Base-by-base conservation (phyloP, 2,329 filamentous ascomycete species). In the Elsinoe batatas region DNA sequence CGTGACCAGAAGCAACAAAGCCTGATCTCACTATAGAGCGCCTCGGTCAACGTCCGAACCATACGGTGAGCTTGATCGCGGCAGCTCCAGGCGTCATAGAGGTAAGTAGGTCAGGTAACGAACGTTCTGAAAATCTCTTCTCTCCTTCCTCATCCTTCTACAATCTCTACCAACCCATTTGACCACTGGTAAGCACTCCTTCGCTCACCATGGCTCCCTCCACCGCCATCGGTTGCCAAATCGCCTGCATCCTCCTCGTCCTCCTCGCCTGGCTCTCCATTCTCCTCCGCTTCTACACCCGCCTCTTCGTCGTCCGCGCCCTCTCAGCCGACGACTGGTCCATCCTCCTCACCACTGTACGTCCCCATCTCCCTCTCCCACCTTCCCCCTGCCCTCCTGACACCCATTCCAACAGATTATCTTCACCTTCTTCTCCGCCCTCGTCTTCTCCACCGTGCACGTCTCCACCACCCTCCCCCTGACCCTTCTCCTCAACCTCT, bases 381-480 rank as follows among this genome's bases (percentile, higher is more conserved):
- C 5, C n/a, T 15, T 13, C 11, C 37, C 4, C 18, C n/a, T 7
- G 4, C 18, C n/a, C 18, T 15, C 18, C 37, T 6, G 6, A 3
- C 5, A 7, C 2, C 37, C 8, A 7, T 6, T 40, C 37, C 18
- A 6, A 5, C 18, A 40, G 37, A 15, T 50, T 8, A 35, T 50
- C 46, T 50, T 50, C 46, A 50, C 46, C 30, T 22, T 36, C 46
- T 50, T 50, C 26, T 50, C 22, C 46, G 17, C 33, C 30, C 30
- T 36, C 8, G 30, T 50, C 26, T 35, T 33, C 46, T 12, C 10
- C n/a, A 50, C n/a, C 46, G 26, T 50, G 2, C 17, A 17, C 15
- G 33, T 22, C 26, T 13, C 11, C 30, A 50, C 26, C 46, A 35
- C 30, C 46, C 8, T 17, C 33, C 18, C 18, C 33, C 17, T 22